Base-by-base conservation (phyloP, 2,329 filamentous ascomycete genomes). In the Sporothrix luriei region DNA sequence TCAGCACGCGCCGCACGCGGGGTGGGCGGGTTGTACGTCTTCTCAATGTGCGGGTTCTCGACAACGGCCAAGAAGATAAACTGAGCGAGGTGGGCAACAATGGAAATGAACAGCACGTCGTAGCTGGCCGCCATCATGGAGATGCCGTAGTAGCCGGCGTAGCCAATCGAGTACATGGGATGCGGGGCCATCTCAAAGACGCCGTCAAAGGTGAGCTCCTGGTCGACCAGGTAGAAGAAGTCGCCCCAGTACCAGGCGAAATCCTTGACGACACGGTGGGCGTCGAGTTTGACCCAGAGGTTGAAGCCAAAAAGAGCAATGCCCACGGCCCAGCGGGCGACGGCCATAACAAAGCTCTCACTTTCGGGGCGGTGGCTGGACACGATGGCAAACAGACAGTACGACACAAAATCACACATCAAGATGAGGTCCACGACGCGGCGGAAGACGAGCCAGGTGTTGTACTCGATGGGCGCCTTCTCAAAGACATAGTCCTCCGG, bases 171-270 rank as follows among this genome's bases (percentile, higher is more conserved):
- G 82, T 98, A 98, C 94, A 98, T 98, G 73, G 94, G 94, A 78
- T 98, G 95, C 43, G 95, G 95, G 24, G 95, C 95, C 90, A 99
- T 96, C 82, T 99, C 95, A 78, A 98, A 99, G 73, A 99, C 95
- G 69, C 95, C 95, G 78, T 99, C 95, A 79, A 99, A 99, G 65
- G 94, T 98, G 78, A 99, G 84, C 77, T 97, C 93, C 81, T 98
- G 94, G 80, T 99, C 95, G 79, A 99, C 92, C 77, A 99, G 89
- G 81, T 93, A 99, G 84, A 98, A 99, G 82, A 98, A 98, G 80
- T 99, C 95, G 72, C 95, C 95, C 95, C 95, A 99, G 81, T 98
- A 99, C 95, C 95, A 99, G 38, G 95, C 95, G 82, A 94, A 99
- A 80, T 99, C 95, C 80, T 98, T 98, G 77, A 99, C 95, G 65